Percentiles rank a stretch among this genome's conserved stretches.
phyloP scores from a whole-genome alignment of 108 stramenopile genomes.

The Cylindrotheca fusiformis region DNA sequence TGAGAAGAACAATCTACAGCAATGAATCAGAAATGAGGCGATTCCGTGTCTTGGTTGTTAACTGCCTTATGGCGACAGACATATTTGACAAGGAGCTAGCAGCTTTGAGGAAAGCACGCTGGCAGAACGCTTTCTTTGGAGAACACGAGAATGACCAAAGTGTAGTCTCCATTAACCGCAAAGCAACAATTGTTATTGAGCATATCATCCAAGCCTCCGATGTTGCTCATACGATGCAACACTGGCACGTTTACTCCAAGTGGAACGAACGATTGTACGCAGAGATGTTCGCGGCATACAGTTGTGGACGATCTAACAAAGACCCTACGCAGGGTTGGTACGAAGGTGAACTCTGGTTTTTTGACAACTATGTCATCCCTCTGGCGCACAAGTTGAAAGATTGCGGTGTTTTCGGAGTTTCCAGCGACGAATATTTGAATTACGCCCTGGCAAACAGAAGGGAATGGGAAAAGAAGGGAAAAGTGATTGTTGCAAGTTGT shows the following conservation, averaged over 20 bases:
- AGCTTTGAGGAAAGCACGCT: slow-evolving; percentile 17
- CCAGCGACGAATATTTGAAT: slow-evolving; percentile 6
- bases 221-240: slow-evolving; percentile 44
- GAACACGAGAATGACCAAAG: background rate
- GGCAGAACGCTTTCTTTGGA: slow-evolving; percentile 25
- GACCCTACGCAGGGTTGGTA: slow-evolving; percentile 19
- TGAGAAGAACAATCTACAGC: slow-evolving; percentile 40
- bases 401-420: slow-evolving; percentile 13
- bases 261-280: slow-evolving; percentile 20
- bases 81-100: slow-evolving; percentile 50
- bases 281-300: slow-evolving; percentile 18
- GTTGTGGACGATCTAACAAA: background rate
- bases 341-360: slow-evolving; percentile 19
- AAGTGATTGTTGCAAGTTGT: background rate
- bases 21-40: slow-evolving; percentile 35
- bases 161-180: slow-evolving; percentile 16
- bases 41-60: slow-evolving; percentile 51
- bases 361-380: slow-evolving; percentile 22
- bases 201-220: slow-evolving; percentile 55
- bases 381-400: slow-evolving; percentile 14
- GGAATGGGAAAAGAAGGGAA: slow-evolving; percentile 7
- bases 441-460: slow-evolving; percentile 9
- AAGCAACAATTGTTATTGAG: slow-evolving; percentile 42
- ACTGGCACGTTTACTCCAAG: slow-evolving; percentile 19
- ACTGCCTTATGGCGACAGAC: slow-evolving; percentile 59